phyloP scores from a whole-genome alignment of 306 rosid species.

The Acacia confusa region DNA sequence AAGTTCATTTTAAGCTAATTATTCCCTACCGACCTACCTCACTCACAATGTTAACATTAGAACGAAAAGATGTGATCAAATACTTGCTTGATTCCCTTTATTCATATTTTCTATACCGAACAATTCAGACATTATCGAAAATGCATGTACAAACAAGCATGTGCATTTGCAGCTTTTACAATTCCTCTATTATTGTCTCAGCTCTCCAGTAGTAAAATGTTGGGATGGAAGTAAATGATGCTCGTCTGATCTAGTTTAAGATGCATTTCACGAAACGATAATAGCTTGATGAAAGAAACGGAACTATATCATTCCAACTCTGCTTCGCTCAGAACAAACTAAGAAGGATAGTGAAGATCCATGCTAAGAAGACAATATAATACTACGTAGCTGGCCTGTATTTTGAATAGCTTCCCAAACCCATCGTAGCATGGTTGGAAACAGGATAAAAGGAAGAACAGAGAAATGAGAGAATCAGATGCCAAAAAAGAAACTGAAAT shows the following conservation, averaged over 20 bases:
- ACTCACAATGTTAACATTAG: not conserved
- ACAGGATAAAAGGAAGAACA: not conserved
- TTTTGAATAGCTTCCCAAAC: not conserved
- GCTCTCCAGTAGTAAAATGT: not conserved
- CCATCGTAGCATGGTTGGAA: not conserved
- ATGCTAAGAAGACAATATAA: not conserved
- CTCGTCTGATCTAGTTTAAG: not conserved
- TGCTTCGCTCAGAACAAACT: not conserved
- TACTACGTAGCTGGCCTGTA: not conserved
- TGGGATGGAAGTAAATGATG: not conserved
- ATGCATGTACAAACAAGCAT: not conserved
- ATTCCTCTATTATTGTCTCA: not conserved
- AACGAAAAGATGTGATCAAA: not conserved
- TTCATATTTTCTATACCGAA: conserved; percentile 6
- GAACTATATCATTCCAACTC: not conserved
- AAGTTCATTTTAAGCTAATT: not conserved
- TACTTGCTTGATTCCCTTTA: not conserved
- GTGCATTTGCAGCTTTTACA: not conserved
- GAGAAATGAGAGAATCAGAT: not conserved
- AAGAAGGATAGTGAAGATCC: conserved; percentile 10
- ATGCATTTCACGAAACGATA: not conserved
- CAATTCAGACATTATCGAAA: conserved; percentile 5
- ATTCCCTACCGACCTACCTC: not conserved
- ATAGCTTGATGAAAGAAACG: not conserved
- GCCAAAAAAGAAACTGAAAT: conserved; percentile 10